Conservation (phyloP, 169 alveolate genomes). For the Plasmodium fragile region DNA sequence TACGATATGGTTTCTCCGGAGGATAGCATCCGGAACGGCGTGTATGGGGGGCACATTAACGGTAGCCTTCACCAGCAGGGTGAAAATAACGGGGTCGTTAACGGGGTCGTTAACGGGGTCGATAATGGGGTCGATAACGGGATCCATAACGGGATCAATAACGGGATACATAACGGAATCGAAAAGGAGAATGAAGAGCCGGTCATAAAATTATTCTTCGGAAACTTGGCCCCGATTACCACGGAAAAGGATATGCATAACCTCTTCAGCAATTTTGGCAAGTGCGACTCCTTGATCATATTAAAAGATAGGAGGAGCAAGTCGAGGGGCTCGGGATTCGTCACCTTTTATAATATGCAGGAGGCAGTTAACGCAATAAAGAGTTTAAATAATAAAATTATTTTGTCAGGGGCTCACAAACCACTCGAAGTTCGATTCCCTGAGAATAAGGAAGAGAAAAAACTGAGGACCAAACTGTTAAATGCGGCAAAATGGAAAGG, state of each 20-base stretch:
- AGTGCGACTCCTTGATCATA: conserved; percentile 65
- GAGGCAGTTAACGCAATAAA: conserved; percentile 76
- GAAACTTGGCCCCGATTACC: conserved; percentile 76
- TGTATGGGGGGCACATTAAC: not conserved
- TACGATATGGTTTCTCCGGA: not conserved
- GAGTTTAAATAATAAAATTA: conserved; percentile 69
- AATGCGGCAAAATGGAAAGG: conserved; percentile 78
- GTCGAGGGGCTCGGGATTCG: conserved; percentile 77
- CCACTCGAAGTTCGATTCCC: conserved; percentile 77
- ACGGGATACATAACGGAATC: not conserved
- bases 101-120: not conserved
- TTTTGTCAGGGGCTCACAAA: conserved; percentile 75
- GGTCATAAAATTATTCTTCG: conserved; percentile 69
- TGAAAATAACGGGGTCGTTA: not conserved
- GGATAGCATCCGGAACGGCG: not conserved
- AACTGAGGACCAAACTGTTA: conserved; percentile 68
- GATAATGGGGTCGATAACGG: not conserved
- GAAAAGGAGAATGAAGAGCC: conserved; percentile 26
- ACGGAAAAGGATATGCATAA: conserved; percentile 77
- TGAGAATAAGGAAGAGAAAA: conserved; percentile 68
- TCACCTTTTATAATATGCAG: conserved; percentile 66
- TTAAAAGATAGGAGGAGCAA: conserved; percentile 76
- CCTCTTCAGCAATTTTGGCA: conserved; percentile 70
- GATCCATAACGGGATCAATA: not conserved
- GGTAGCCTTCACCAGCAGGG: not conserved